phyloP scores from a whole-genome alignment of 192 early-diverging fungal species.

The Coemansia sp. region DNA sequence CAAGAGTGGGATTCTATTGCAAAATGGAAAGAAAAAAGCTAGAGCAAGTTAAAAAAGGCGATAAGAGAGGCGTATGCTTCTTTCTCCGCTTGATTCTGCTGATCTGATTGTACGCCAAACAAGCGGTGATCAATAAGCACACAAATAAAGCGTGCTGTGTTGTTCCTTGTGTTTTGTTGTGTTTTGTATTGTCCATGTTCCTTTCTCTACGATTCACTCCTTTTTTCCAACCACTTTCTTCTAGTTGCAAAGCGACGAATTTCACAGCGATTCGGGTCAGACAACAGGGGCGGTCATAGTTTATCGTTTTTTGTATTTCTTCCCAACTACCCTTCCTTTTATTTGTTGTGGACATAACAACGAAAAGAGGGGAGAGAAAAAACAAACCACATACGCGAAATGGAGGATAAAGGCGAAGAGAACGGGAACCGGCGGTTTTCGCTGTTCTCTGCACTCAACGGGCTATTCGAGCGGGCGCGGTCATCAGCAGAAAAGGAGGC shows the following conservation, averaged over 20 bases:
- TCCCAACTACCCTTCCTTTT: too few relatives aligned
- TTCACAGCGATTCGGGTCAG: too few relatives aligned
- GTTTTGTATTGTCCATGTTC: too few relatives aligned
- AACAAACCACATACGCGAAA: too few relatives aligned
- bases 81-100: neutral
- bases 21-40: constrained; percentile 71
- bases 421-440: constrained; percentile 32
- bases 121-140: neutral
- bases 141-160: neutral
- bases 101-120: neutral
- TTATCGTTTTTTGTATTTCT: too few relatives aligned
- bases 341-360: neutral
- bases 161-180: neutral
- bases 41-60: neutral
- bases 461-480: constrained; percentile 45
- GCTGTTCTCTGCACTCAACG: constrained; percentile 38
- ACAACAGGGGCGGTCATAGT: too few relatives aligned
- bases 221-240: too few relatives aligned
- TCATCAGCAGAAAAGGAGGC: constrained; percentile 47
- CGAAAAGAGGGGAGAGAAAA: neutral
- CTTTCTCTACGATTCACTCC: too few relatives aligned
- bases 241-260: too few relatives aligned
- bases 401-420: neutral
- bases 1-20: neutral
- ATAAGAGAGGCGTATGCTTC: too few relatives aligned